A percentile compares a stretch with the other conserved stretches of the same genome.
Conservation (phyloP, 805 yeast genomes). For the Cephaloascus fragrans region DNA sequence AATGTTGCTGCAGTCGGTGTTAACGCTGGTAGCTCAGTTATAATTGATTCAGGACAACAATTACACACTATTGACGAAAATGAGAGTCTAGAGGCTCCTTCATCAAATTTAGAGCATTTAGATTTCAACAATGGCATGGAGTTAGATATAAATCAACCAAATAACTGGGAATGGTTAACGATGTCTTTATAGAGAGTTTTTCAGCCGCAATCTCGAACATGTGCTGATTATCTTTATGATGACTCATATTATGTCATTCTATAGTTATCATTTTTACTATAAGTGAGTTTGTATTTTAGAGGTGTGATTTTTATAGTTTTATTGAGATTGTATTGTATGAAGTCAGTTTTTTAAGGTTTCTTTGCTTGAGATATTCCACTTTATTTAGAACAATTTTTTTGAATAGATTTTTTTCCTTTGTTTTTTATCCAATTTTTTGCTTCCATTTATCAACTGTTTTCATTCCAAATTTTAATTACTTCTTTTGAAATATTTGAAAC, state of each 20-base stretch:
- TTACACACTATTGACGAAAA: background rate
- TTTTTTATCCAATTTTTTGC: no score
- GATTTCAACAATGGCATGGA: conserved; percentile 3
- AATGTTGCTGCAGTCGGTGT: no score
- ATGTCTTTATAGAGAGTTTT: conserved; percentile 30
- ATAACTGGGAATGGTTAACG: conserved; percentile 37
- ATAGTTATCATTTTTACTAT: background rate
- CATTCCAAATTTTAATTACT: no score
- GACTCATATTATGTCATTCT: background rate
- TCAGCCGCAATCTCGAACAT: no score
- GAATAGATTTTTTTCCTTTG: no score
- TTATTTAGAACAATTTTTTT: no score
- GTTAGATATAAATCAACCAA: conserved; percentile 3
- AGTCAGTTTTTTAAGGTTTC: background rate
- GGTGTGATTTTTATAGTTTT: background rate
- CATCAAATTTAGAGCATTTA: background rate
- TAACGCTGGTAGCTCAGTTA: no score
- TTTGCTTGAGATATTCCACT: no score
- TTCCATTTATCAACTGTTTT: no score
- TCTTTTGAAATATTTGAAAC: background rate
- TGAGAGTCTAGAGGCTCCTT: background rate
- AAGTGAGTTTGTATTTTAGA: background rate
- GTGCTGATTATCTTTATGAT: no score
- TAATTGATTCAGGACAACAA: background rate
- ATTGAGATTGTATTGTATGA: background rate